These are phyloP conservation scores for Russula virescens DNA, from an alignment of 768 basidiomycete genomes.

Conservation along the genomic window DNA sequence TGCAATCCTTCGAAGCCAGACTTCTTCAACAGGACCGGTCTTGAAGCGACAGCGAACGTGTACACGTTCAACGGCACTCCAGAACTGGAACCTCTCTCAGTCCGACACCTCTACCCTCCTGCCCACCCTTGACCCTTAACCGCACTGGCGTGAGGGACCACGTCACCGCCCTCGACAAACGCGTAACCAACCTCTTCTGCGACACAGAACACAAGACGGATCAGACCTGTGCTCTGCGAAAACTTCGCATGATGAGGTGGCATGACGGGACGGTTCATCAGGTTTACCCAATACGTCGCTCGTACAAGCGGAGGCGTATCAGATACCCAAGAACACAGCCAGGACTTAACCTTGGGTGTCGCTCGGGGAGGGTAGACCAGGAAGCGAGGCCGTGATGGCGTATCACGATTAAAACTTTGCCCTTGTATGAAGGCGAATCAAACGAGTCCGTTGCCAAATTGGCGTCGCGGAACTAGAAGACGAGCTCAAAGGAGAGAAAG, in stretches of 20 bases:
- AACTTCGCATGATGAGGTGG: constrained; percentile 12
- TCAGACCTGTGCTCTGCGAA: constrained; percentile 16
- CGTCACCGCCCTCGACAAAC: constrained; percentile 1
- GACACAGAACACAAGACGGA: constrained; percentile 16
- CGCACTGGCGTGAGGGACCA: constrained; percentile 7
- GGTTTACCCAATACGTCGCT: constrained; percentile 7
- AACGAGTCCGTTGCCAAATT: constrained; percentile 22
- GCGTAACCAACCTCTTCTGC: not conserved
- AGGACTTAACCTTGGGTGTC: constrained; percentile 5
- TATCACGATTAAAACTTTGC: constrained; percentile 14
- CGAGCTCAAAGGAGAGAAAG: constrained; percentile 32
- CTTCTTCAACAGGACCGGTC: constrained; percentile 23
- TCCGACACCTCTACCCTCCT: constrained; percentile 17
- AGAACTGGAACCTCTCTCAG: constrained; percentile 21
- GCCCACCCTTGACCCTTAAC: constrained; percentile 18
- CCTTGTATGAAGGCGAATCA: constrained; percentile 21
- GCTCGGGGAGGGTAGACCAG: constrained; percentile 14
- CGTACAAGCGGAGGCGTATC: not conserved
- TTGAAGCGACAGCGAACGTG: constrained; percentile 23
- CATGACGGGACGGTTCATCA: not conserved
- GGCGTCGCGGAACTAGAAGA: constrained; percentile 23
- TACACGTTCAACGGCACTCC: constrained; percentile 21
- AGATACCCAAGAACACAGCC: constrained; percentile 10
- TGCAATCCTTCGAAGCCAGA: constrained; percentile 14
- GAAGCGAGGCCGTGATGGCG: constrained; percentile 10